Base-by-base conservation (phyloP, 495 filamentous ascomycete genomes). In the Penicillium crystallinum region DNA sequence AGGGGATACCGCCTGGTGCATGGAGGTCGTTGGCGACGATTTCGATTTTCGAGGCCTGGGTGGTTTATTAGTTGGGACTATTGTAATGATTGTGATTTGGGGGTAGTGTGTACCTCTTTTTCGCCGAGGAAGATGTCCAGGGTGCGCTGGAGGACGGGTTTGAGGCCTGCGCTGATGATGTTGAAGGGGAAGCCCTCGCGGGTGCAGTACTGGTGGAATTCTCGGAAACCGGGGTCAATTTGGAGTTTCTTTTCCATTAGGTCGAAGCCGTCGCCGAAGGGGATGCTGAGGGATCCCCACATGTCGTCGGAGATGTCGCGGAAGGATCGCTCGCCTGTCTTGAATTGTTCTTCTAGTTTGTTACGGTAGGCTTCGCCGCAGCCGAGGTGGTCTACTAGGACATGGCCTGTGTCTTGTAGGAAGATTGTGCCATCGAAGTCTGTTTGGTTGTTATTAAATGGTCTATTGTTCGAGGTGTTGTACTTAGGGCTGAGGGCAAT, bases 391-490 rank as follows among this genome's bases (percentile, higher is more conserved):
- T 88, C 84, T 67, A 88, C 84, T 35, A 89, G 77, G 62, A 88
- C 79, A 64, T 88, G 86, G 39, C 86, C 86, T 12, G 84, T 88
- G 53, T 88, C 86, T 78, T 89, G 84, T 77, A 88, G 84, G 73
- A 85, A 87, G 58, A 89, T 89, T 31, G 86, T 88, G 55, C 86
- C 86, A 61, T 89, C 85, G 58, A 88, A 89, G 66, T 89, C 84
- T 84, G 18, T 2, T 1, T 11, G 8, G 19, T 33, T 22, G 50
- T 60, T 52, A 57, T 25, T 18, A 17, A n/a, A 14, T 34, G 21
- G 43, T 27, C 6, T 38, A 4, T 38, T 10, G 22, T 3, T 0
- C 2, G n/a, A n/a, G n/a, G n/a, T n/a, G 23, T 27, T 41, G 7
- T 25, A 27, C 8, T 27, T 27, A 27, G 39, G 39, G 23, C 8